Conservation (phyloP, 345 rosid genomes). For the Anastatica hierochuntica region DNA sequence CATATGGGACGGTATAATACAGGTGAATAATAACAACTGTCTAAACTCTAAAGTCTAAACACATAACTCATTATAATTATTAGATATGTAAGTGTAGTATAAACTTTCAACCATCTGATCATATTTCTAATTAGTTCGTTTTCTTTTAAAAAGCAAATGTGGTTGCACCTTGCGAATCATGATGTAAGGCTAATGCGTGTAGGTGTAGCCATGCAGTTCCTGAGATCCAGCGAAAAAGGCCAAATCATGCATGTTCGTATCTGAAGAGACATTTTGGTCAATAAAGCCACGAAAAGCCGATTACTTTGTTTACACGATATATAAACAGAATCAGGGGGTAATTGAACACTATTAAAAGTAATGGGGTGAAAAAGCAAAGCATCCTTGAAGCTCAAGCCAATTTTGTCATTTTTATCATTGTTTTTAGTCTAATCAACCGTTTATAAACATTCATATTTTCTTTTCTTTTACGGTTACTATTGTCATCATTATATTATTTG, state of each 20-base stretch:
- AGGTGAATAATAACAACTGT: too few species aligned
- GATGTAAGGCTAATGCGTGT: conserved; percentile 20
- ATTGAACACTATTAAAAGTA: conserved; percentile 10
- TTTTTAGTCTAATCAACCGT: too few species aligned
- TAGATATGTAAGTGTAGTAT: conserved; percentile 2
- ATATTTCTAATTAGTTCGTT: conserved; percentile 3
- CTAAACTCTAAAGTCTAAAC: too few species aligned
- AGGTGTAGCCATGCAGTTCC: too few species aligned
- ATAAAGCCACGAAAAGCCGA: conserved; percentile 9
- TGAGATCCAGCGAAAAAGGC: conserved; percentile 20
- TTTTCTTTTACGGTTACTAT: too few species aligned
- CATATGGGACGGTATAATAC: too few species aligned
- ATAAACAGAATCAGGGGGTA: conserved; percentile 2
- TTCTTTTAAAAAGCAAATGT: conserved; percentile 5
- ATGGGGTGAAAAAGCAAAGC: conserved; percentile 12
- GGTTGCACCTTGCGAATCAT: conserved; percentile 10
- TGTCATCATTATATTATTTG: too few species aligned
- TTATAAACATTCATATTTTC: too few species aligned
- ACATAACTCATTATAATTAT: too few species aligned
- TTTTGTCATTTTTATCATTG: not conserved
- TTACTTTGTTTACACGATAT: conserved; percentile 29
- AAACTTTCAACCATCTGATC: conserved; percentile 20
- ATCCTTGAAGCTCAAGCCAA: conserved; percentile 36
- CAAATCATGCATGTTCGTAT: conserved; percentile 28
- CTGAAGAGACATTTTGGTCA: conserved; percentile 25